Conservation (phyloP, 352 stramenopile genomes). For the Pythium guiyangense region DNA sequence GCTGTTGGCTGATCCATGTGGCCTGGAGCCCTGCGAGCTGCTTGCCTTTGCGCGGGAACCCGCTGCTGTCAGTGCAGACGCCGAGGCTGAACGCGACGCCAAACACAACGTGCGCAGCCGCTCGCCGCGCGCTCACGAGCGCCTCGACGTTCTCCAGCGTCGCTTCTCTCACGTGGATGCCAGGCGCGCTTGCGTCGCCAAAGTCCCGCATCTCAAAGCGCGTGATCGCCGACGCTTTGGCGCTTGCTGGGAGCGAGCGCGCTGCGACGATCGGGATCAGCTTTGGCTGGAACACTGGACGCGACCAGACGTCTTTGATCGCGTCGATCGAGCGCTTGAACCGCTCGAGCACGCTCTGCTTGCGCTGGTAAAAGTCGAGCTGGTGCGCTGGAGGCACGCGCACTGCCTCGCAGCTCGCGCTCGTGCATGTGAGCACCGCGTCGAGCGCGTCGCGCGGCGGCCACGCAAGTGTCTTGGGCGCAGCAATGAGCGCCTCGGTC, state of each 20-base stretch:
- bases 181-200: constrained; percentile 17
- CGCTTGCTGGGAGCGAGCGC: neutral
- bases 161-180: constrained; percentile 37
- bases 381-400: constrained; percentile 21
- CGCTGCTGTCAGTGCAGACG: constrained; percentile 15
- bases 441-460: constrained; percentile 10
- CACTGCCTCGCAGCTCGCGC: constrained; percentile 12
- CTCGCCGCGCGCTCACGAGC: constrained; percentile 4
- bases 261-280: constrained; percentile 26
- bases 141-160: constrained; percentile 29
- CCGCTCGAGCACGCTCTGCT: constrained; percentile 36
- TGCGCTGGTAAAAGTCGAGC: constrained; percentile 33
- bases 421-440: neutral
- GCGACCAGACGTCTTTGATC: constrained; percentile 34
- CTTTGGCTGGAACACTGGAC: constrained; percentile 31
- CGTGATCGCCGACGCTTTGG: constrained; percentile 9
- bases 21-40: constrained; percentile 5
- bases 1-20: constrained; percentile 37
- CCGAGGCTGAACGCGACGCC: constrained; percentile 29
- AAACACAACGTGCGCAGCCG: constrained; percentile 22
- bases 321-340: constrained; percentile 33
- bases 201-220: constrained; percentile 38
- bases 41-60: constrained; percentile 2
- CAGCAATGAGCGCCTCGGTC: neutral
- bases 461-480: neutral